These are phyloP conservation scores for Phaffia australis DNA, from an alignment of 768 basidiomycete species.

Conservation along the genomic window DNA sequence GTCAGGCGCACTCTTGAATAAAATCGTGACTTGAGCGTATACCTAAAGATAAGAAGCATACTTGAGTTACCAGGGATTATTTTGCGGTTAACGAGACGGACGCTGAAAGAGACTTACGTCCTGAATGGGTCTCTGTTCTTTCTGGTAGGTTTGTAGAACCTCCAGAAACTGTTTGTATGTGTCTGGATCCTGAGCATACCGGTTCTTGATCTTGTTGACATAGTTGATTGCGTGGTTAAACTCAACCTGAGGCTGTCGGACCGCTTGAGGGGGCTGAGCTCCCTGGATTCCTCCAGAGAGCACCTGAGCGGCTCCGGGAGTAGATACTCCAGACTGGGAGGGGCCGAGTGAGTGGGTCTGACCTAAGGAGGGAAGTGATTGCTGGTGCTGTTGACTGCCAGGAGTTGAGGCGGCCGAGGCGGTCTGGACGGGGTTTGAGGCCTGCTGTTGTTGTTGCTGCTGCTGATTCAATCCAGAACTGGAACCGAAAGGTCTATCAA, in stretches of 20 bases:
- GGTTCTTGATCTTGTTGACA: conserved; percentile 94
- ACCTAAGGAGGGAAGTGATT: no score
- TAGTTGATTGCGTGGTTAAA: conserved; percentile 86
- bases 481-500: no score
- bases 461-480: background rate
- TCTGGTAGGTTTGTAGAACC: conserved; percentile 44
- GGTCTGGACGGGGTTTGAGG: background rate
- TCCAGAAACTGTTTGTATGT: conserved; percentile 49
- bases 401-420: conserved; percentile 1
- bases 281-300: background rate
- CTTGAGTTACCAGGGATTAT: background rate
- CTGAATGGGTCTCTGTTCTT: conserved; percentile 48
- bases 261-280: background rate
- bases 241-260: conserved; percentile 29
- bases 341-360: no score
- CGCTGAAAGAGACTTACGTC: conserved; percentile 42
- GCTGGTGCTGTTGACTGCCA: no score
- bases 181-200: conserved; percentile 77
- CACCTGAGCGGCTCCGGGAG: background rate
- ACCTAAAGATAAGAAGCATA: conserved; percentile 29
- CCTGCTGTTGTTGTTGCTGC: background rate
- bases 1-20: conserved; percentile 38
- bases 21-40: conserved; percentile 38
- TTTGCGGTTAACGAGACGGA: conserved; percentile 3
- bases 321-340: no score